Conservation (phyloP, 257 asterid genomes). For the Mentha longifolia region DNA sequence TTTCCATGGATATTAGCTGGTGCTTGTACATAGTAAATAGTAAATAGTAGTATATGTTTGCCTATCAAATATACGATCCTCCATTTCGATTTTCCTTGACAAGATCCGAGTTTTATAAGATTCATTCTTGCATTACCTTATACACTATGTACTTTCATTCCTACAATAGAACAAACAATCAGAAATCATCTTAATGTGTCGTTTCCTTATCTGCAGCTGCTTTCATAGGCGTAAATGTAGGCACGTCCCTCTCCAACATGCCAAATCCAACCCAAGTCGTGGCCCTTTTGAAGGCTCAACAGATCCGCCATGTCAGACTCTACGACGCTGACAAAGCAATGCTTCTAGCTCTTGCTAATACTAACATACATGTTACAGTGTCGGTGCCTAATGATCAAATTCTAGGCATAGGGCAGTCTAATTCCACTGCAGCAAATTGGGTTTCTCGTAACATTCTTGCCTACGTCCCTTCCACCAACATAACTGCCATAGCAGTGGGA, state of each 20-base stretch:
- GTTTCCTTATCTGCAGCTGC: slow-evolving; percentile 48
- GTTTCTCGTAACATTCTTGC: slow-evolving; percentile 73
- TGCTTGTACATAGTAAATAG: not conserved
- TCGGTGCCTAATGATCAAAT: slow-evolving; percentile 87
- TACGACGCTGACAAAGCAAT: slow-evolving; percentile 70
- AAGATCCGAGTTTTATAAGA: not conserved
- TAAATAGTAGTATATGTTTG: not conserved
- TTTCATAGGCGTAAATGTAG: slow-evolving; percentile 81
- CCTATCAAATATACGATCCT: not conserved
- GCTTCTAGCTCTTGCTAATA: slow-evolving; percentile 80
- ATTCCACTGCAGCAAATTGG: slow-evolving; percentile 91
- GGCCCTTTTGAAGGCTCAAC: slow-evolving; percentile 86
- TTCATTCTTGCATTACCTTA: not conserved
- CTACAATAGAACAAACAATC: not conserved
- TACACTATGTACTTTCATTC: not conserved
- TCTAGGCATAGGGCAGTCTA: slow-evolving; percentile 84
- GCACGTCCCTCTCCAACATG: slow-evolving; percentile 84
- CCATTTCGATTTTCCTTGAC: not conserved
- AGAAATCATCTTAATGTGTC: not conserved
- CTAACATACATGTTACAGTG: slow-evolving; percentile 69
- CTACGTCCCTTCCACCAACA: slow-evolving; percentile 81
- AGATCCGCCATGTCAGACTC: slow-evolving; percentile 73
- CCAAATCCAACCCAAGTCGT: slow-evolving; percentile 83
- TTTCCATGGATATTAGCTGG: not conserved
- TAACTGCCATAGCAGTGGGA: slow-evolving; percentile 81